phyloP scores from a whole-genome alignment of 306 rosid genomes.

The Sphenostylis stenocarpa region DNA sequence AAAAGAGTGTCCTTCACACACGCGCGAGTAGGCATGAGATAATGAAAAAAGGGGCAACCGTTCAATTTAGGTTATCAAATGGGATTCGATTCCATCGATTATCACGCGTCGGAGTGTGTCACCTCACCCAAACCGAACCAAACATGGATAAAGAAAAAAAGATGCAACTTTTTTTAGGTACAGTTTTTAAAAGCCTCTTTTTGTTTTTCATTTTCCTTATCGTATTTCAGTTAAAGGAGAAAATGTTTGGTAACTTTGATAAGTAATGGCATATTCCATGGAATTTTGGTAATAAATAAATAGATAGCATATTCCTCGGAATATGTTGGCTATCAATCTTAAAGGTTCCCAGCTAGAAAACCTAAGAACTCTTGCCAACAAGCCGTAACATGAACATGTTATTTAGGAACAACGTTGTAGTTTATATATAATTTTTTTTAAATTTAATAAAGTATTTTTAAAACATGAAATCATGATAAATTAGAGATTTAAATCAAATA shows the following conservation, averaged over 20 bases:
- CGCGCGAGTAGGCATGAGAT: slow-evolving; percentile 18
- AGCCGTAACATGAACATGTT: no score
- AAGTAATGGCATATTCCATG: not conserved
- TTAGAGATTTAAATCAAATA: no score
- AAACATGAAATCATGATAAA: no score
- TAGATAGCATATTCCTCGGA: not conserved
- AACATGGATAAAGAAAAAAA: not conserved
- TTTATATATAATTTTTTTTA: no score
- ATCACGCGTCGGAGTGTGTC: not conserved
- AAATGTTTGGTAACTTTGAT: not conserved
- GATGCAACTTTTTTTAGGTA: not conserved
- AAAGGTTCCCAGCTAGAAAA: no score
- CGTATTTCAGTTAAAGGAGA: not conserved
- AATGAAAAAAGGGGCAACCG: slow-evolving; percentile 28
- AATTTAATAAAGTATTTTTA: no score
- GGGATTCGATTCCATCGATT: not conserved
- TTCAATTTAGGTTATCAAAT: not conserved
- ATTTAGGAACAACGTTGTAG: no score
- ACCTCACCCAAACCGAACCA: not conserved
- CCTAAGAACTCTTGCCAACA: no score
- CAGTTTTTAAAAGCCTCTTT: no score
- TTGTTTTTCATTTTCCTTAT: not conserved
- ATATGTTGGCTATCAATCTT: not conserved
- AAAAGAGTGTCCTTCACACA: slow-evolving; percentile 20
- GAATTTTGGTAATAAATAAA: not conserved